These are phyloP conservation scores for Penicillium mononematosum DNA, from an alignment of 495 filamentous ascomycete genomes.

Conservation along the genomic window DNA sequence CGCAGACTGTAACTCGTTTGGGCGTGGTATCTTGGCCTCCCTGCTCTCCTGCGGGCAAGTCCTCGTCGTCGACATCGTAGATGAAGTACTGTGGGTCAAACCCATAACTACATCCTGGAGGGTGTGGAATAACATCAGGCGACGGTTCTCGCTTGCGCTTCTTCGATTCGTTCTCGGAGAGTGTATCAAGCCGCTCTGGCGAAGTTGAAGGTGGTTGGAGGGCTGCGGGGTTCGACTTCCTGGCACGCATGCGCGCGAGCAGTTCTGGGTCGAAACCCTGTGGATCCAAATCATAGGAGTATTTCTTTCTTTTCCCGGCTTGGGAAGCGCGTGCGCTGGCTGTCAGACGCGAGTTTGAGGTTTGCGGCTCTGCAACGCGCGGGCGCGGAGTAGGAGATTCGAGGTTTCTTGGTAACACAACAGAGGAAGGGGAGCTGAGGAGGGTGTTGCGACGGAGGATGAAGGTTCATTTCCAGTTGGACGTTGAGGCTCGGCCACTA, in stretches of 20 bases:
- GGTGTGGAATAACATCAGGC: slow-evolving; percentile 48
- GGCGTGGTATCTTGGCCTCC: not conserved
- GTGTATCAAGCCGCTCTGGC: not conserved
- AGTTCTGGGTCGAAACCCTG: slow-evolving; percentile 9
- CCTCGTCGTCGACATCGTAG: slow-evolving; percentile 36
- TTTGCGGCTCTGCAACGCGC: not conserved
- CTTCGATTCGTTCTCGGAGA: slow-evolving; percentile 12
- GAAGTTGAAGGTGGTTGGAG: not conserved
- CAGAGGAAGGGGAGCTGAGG: not conserved
- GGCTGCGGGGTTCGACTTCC: not conserved
- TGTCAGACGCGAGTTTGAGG: not conserved
- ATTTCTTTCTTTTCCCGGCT: not conserved
- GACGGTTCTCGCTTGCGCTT: slow-evolving; percentile 46
- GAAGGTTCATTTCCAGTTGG: not conserved
- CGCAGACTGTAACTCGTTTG: not conserved
- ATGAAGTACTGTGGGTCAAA: slow-evolving; percentile 45
- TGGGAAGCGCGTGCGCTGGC: not conserved
- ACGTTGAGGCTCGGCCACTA: slow-evolving; percentile 5
- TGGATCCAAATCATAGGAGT: slow-evolving; percentile 7
- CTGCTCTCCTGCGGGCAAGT: slow-evolving; percentile 24
- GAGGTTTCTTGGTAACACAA: not conserved
- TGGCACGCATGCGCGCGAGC: slow-evolving; percentile 6
- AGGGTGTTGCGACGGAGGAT: not conserved
- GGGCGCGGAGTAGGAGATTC: slow-evolving; percentile 1
- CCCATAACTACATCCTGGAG: slow-evolving; percentile 44